A percentile compares a stretch with the other conserved stretches of the same genome.
phyloP scores from a whole-genome alignment of 768 basidiomycete genomes.

The Xerocomus spinulosus region DNA sequence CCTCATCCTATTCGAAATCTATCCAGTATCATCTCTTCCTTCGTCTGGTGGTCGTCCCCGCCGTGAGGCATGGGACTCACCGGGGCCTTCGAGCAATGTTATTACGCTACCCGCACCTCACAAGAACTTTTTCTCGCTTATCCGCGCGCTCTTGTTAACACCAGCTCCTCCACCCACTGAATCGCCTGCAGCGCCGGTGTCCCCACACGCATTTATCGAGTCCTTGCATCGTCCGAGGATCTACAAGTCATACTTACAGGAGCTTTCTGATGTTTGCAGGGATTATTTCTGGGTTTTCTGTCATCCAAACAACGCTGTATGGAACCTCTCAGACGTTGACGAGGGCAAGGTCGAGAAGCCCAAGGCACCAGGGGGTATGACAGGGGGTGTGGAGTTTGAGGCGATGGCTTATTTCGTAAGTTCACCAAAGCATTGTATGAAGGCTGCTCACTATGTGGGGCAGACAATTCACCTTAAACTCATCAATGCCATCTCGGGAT shows the following conservation, averaged over 20 bases:
- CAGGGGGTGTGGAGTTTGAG: constrained; percentile 97
- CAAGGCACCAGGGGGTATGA: constrained; percentile 95
- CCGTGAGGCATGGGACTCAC: constrained; percentile 57
- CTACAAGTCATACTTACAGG: constrained; percentile 77
- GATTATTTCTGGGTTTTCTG: constrained; percentile 99
- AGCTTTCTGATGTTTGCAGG: constrained; percentile 83
- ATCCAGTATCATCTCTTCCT: constrained; percentile 67
- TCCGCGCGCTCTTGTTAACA: constrained; percentile 71
- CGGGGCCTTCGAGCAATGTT: constrained; percentile 42
- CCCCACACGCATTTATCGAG: constrained; percentile 79
- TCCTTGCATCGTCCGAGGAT: constrained; percentile 62
- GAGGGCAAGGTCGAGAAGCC: constrained; percentile 84
- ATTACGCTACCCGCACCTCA: constrained; percentile 72
- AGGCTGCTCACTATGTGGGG: constrained; percentile 6
- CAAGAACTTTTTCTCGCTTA: constrained; percentile 64
- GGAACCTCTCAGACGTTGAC: constrained; percentile 81
- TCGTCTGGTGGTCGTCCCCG: constrained; percentile 38
- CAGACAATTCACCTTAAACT: constrained; percentile 88
- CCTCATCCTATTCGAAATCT: constrained; percentile 83
- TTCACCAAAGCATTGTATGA: constrained; percentile 8
- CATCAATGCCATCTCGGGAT: constrained; percentile 72
- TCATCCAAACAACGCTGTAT: constrained; percentile 89
- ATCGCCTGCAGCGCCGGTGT: constrained; percentile 54
- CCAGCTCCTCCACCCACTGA: constrained; percentile 63
- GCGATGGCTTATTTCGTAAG: constrained; percentile 93